Conservation (phyloP, 2,329 filamentous ascomycete species). For the Hymenoscyphus occultus region DNA sequence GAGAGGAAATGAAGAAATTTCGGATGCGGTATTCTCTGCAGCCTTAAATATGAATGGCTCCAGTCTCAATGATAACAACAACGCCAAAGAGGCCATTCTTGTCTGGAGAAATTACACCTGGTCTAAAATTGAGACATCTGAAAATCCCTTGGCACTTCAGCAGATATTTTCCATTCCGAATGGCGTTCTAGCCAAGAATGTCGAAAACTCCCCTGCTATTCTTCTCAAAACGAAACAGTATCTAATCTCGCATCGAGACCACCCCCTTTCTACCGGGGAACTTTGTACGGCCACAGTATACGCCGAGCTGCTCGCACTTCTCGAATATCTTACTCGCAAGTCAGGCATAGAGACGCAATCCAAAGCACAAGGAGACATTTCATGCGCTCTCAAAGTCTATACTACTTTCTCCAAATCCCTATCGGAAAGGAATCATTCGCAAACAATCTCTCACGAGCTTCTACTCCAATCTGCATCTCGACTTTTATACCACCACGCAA, state of each 20-base stretch:
- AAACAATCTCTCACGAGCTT: conserved; percentile 52
- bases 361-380: conserved; percentile 53
- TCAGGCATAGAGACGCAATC: conserved; percentile 44
- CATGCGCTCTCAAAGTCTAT: conserved; percentile 45
- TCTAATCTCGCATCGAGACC: conserved; percentile 53
- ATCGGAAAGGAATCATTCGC: conserved; percentile 36
- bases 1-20: conserved; percentile 54
- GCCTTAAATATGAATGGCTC: conserved; percentile 58
- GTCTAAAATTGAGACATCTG: conserved; percentile 25
- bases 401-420: conserved; percentile 45
- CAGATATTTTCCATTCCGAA: conserved; percentile 42
- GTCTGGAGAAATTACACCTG: conserved; percentile 35
- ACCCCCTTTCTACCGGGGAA: conserved; percentile 51
- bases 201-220: conserved; percentile 26
- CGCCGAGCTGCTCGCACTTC: conserved; percentile 60
- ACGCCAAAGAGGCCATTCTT: conserved; percentile 30
- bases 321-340: conserved; percentile 57
- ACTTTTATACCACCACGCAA: conserved; percentile 63
- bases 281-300: conserved; percentile 50
- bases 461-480: conserved; percentile 66
- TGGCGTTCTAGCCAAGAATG: conserved; percentile 33
- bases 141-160: conserved; percentile 36
- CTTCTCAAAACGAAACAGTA: conserved; percentile 53
- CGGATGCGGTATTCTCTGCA: conserved; percentile 63
- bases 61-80: conserved; percentile 37